Conservation (phyloP, 805 yeast species). For the Dipodascus geniculatus region DNA sequence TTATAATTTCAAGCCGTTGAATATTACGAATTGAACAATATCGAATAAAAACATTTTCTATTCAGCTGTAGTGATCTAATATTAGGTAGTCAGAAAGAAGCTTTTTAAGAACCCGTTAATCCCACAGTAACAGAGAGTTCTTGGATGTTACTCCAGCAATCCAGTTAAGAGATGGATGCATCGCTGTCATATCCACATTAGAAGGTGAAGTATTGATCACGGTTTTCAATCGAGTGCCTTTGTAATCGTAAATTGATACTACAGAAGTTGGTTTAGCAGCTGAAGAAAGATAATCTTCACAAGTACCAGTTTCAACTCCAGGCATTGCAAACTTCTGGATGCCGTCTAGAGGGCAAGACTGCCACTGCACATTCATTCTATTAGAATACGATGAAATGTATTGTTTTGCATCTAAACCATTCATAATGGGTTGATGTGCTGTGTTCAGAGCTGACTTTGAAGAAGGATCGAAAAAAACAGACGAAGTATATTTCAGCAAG, state of each 20-base stretch:
- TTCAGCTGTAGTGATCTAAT: too few species aligned
- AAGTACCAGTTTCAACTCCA: constrained; percentile 70
- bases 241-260: constrained; percentile 77
- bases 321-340: constrained; percentile 81
- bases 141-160: constrained; percentile 48
- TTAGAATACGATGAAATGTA: constrained; percentile 85
- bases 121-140: background rate
- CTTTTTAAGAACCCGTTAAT: background rate
- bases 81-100: background rate
- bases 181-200: constrained; percentile 10
- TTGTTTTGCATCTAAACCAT: constrained; percentile 80
- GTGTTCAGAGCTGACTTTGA: constrained; percentile 34
- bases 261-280: constrained; percentile 57
- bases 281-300: constrained; percentile 68
- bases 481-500: background rate
- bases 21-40: too few species aligned
- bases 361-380: constrained; percentile 72
- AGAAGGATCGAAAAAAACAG: background rate
- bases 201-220: background rate
- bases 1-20: too few species aligned
- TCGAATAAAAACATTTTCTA: too few species aligned
- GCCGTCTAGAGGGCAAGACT: constrained; percentile 53
- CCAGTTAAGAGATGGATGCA: constrained; percentile 88
- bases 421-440: too few species aligned
- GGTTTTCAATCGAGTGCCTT: background rate